These are phyloP conservation scores for Starmerella floris DNA, from an alignment of 805 yeast genomes.

Conservation along the genomic window DNA sequence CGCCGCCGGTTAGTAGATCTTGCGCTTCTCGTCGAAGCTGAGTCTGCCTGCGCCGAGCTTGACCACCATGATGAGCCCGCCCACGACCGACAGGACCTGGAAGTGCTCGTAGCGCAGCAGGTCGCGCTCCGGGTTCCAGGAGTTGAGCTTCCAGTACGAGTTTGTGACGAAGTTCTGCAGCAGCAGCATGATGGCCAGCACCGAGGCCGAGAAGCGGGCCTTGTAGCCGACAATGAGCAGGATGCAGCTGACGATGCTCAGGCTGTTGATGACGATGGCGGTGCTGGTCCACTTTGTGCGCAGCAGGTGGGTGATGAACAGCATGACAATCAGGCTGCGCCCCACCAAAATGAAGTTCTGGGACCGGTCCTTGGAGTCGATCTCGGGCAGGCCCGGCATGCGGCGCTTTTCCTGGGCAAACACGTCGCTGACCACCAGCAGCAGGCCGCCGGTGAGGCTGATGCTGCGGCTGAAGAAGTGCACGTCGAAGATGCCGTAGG, in stretches of 20 bases:
- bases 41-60: conserved; percentile 95
- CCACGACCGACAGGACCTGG: conserved; percentile 89
- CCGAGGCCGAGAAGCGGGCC: conserved; percentile 73
- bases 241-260: conserved; percentile 57
- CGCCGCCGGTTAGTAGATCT: conserved; percentile 59
- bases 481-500: conserved; percentile 77
- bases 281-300: conserved; percentile 53
- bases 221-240: conserved; percentile 85
- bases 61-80: conserved; percentile 80
- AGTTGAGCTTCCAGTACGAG: conserved; percentile 74
- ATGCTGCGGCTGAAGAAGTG: conserved; percentile 75
- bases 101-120: conserved; percentile 82
- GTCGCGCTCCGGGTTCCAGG: conserved; percentile 68
- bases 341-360: conserved; percentile 80
- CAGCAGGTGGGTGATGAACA: conserved; percentile 74
- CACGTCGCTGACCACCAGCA: conserved; percentile 76
- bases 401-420: conserved; percentile 62
- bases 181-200: conserved; percentile 51
- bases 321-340: conserved; percentile 65
- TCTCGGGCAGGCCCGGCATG: conserved; percentile 65
- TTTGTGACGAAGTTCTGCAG: conserved; percentile 67
- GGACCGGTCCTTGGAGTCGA: conserved; percentile 55
- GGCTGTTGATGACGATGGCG: conserved; percentile 47
- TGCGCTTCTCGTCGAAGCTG: conserved; percentile 89
- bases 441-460: conserved; percentile 81